phyloP scores from a whole-genome alignment of 2,329 filamentous ascomycete genomes.

The Blastomyces gilchristii region DNA sequence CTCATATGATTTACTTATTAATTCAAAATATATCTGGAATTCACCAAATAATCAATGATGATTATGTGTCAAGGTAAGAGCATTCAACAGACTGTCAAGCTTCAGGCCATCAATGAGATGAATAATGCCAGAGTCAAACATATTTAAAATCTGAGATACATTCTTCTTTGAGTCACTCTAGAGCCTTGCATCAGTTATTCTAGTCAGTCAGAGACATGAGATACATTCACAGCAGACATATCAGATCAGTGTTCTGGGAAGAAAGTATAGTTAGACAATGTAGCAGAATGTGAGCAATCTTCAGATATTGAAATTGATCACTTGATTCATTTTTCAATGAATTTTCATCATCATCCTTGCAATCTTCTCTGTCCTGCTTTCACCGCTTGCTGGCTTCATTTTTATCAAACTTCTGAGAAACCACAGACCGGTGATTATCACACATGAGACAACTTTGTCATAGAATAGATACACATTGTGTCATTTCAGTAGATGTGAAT shows the following conservation, averaged over 20 bases:
- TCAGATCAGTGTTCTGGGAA: constrained; percentile 1
- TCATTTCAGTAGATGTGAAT: not conserved
- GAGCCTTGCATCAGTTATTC: constrained; percentile 4
- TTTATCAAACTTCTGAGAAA: constrained; percentile 7
- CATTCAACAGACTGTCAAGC: constrained; percentile 18
- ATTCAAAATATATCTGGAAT: constrained; percentile 18
- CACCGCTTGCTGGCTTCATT: constrained; percentile 10
- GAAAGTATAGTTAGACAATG: constrained; percentile 9
- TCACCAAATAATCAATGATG: constrained; percentile 16
- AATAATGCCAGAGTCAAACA: constrained; percentile 16
- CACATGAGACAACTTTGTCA: constrained; percentile 12
- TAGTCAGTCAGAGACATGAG: constrained; percentile 7
- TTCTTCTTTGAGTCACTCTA: constrained; percentile 12
- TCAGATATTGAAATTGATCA: constrained; percentile 8
- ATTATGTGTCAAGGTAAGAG: constrained; percentile 15
- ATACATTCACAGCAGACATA: constrained; percentile 7
- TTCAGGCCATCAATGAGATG: constrained; percentile 14
- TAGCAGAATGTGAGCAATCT: constrained; percentile 16
- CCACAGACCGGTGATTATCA: constrained; percentile 13
- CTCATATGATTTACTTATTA: not conserved
- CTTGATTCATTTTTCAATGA: constrained; percentile 7
- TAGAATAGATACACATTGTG: constrained; percentile 9
- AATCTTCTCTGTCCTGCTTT: constrained; percentile 3
- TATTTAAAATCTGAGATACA: constrained; percentile 15
- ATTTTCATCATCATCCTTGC: constrained; percentile 8